phyloP scores from a whole-genome alignment of 1,284 basidiomycete genomes.

The Cryptococcus depauperatus region DNA sequence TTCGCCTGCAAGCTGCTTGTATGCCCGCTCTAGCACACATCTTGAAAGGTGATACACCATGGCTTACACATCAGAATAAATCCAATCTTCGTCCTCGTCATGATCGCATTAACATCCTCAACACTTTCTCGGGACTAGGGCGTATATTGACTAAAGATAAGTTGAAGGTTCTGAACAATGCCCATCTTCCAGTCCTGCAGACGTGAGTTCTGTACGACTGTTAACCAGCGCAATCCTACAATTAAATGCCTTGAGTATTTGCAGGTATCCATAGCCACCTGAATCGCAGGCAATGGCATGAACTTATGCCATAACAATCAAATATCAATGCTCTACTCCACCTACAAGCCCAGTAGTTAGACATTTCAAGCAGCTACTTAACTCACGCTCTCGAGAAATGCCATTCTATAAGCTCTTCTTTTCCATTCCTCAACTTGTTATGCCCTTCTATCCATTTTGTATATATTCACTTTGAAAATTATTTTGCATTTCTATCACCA shows the following conservation, averaged over 20 bases:
- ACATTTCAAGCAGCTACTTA: too few relatives aligned
- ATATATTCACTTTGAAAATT: too few relatives aligned
- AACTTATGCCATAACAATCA: conserved; percentile 15
- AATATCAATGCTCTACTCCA: conserved; percentile 14
- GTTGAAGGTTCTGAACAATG: conserved; percentile 18
- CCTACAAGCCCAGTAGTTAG: too few relatives aligned
- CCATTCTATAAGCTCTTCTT: too few relatives aligned
- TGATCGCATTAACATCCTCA: conserved; percentile 28
- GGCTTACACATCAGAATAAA: conserved; percentile 26
- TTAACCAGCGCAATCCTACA: too few relatives aligned
- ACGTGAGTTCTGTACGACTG: neutral
- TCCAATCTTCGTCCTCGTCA: conserved; percentile 19
- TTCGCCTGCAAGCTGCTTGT: conserved; percentile 5
- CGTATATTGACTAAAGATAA: conserved; percentile 17
- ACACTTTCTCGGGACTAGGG: conserved; percentile 15
- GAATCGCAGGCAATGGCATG: too few relatives aligned
- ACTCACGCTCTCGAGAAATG: too few relatives aligned
- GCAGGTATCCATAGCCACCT: too few relatives aligned
- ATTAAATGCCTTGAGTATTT: too few relatives aligned
- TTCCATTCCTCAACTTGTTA: too few relatives aligned
- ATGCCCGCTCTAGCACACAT: conserved; percentile 8
- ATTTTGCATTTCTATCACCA: too few relatives aligned
- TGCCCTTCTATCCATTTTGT: too few relatives aligned
- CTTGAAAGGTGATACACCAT: neutral
- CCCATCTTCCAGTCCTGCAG: conserved; percentile 29